phyloP scores from a whole-genome alignment of 139 green algal species.

The Edaphochlamys debaryana region DNA sequence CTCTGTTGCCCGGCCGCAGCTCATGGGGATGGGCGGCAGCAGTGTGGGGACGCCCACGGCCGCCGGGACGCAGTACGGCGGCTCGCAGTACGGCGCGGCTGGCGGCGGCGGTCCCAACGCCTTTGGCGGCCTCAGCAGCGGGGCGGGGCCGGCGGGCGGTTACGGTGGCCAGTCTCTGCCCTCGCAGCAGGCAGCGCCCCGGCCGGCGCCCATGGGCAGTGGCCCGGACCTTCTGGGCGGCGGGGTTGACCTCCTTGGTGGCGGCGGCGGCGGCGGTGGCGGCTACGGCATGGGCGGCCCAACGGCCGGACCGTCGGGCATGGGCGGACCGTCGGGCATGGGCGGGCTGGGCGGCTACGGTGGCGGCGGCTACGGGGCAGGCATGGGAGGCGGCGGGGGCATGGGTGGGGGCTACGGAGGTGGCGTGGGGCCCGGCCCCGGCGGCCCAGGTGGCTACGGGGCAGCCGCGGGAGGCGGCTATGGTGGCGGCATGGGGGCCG shows the following conservation, averaged over 20 bases:
- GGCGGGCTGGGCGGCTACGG: background rate
- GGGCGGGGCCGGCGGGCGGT: too few relatives aligned
- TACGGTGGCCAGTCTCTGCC: too few relatives aligned
- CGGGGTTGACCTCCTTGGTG: too few relatives aligned
- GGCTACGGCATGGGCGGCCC: background rate
- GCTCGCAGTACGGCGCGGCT: background rate
- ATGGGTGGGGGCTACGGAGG: background rate
- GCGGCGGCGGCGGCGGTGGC: background rate
- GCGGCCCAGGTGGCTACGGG: background rate
- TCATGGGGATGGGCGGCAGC: constrained; percentile 15
- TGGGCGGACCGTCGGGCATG: background rate
- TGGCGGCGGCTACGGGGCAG: background rate
- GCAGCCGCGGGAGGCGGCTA: background rate
- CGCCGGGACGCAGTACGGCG: background rate
- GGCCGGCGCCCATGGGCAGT: too few relatives aligned
- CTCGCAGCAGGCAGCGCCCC: too few relatives aligned
- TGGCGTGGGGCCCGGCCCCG: background rate
- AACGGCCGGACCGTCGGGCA: background rate
- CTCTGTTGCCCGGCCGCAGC: background rate
- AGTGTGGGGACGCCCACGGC: background rate
- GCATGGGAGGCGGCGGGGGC: background rate
- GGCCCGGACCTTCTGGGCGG: too few relatives aligned
- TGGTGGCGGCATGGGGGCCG: background rate
- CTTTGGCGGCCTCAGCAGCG: too few relatives aligned
- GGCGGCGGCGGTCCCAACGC: background rate